A percentile compares a stretch with the other conserved stretches of the same genome.
phyloP scores from a whole-genome alignment of 768 basidiomycete genomes.

The Mycena vulgaris region DNA sequence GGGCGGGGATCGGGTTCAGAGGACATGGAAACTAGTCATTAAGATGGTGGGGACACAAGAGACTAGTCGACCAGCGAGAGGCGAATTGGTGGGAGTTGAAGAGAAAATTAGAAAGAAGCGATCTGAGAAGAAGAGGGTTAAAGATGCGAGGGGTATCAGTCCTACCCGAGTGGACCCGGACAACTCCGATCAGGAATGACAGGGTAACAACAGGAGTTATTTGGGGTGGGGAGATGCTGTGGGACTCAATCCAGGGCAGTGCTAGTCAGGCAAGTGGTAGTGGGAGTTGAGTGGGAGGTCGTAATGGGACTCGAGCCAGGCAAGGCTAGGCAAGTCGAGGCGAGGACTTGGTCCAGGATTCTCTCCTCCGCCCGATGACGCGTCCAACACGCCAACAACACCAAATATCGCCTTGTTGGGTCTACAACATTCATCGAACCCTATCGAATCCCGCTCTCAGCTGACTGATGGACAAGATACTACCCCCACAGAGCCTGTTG shows the following conservation, averaged over 20 bases:
- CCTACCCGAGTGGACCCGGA: not conserved
- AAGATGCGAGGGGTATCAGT: conserved; percentile 40
- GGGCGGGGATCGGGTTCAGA: conserved; percentile 33
- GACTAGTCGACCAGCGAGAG: conserved; percentile 46
- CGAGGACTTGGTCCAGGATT: too few relatives aligned
- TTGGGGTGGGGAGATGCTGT: too few relatives aligned
- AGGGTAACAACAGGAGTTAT: not conserved
- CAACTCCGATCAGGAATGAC: not conserved
- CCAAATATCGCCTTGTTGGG: not conserved
- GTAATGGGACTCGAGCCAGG: too few relatives aligned
- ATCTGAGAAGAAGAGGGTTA: conserved; percentile 21
- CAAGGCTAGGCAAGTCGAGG: too few relatives aligned
- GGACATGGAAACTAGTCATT: conserved; percentile 32
- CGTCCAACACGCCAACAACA: not conserved
- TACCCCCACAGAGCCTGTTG: too few relatives aligned
- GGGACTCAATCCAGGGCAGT: not conserved
- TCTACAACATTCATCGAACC: conserved; percentile 1
- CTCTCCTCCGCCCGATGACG: too few relatives aligned
- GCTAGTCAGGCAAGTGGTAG: too few relatives aligned
- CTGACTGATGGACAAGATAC: too few relatives aligned
- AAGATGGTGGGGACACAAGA: conserved; percentile 8
- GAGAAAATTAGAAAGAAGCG: conserved; percentile 43
- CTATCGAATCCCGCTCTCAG: not conserved
- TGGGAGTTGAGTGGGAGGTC: too few relatives aligned
- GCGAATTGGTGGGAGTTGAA: conserved; percentile 25